These are phyloP conservation scores for Ophiostoma piceae DNA, from an alignment of 2,329 filamentous ascomycete genomes.

Conservation along the genomic window DNA sequence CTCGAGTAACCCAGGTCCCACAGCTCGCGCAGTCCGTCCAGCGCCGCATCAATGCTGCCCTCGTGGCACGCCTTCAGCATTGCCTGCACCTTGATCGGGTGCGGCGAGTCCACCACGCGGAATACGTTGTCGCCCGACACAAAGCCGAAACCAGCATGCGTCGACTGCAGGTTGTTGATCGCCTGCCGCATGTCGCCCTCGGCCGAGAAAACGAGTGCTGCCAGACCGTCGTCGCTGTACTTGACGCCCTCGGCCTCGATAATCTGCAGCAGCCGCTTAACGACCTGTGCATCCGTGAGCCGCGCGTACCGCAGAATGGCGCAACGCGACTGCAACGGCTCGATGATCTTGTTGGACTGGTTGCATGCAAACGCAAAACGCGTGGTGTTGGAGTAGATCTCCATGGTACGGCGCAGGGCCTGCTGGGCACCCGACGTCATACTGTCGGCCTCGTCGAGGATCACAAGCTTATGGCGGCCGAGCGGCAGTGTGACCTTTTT, in stretches of 20 bases:
- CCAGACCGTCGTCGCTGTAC: slow-evolving; percentile 87
- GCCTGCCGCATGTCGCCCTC: slow-evolving; percentile 99
- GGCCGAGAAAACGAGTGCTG: slow-evolving; percentile 92
- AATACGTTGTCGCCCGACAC: slow-evolving; percentile 98
- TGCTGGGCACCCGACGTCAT: slow-evolving; percentile 98
- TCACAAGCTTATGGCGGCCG: slow-evolving; percentile 91
- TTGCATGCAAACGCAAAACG: slow-evolving; percentile 98
- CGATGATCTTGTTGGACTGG: slow-evolving; percentile 98
- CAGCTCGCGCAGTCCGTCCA: slow-evolving; percentile 81
- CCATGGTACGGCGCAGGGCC: slow-evolving; percentile 91
- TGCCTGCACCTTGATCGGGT: slow-evolving; percentile 96
- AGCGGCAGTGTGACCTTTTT: slow-evolving; percentile 94
- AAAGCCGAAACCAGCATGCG: slow-evolving; percentile 87
- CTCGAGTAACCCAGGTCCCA: slow-evolving; percentile 97
- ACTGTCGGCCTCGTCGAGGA: slow-evolving; percentile 94
- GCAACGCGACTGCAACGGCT: slow-evolving; percentile 94
- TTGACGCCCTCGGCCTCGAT: slow-evolving; percentile 87
- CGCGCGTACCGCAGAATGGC: slow-evolving; percentile 92
- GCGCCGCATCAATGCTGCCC: slow-evolving; percentile 78
- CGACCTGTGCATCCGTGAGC: slow-evolving; percentile 86
- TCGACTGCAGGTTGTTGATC: slow-evolving; percentile 97
- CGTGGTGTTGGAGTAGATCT: slow-evolving; percentile 95
- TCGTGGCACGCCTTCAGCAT: slow-evolving; percentile 98
- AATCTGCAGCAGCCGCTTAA: slow-evolving; percentile 85
- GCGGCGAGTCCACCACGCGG: slow-evolving; percentile 91